Conservation (phyloP, 768 basidiomycete genomes). For the Trametes coccinea region DNA sequence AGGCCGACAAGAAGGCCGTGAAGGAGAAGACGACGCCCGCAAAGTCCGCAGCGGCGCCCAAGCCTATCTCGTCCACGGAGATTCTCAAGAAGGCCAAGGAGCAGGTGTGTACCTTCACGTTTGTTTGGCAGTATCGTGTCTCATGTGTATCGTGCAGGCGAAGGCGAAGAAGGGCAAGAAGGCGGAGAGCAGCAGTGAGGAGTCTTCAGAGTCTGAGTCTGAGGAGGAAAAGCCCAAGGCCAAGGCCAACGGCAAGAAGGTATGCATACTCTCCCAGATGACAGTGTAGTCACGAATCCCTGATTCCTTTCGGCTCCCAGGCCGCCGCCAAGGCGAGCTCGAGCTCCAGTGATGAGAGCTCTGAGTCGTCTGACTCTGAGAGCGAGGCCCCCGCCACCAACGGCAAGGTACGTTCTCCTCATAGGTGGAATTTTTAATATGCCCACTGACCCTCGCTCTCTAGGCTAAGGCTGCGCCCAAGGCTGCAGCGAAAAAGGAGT, state of each 20-base stretch:
- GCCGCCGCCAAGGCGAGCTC: conserved; percentile 16
- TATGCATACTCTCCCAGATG: conserved; percentile 12
- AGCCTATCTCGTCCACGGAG: conserved; percentile 42
- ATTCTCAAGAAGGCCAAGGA: conserved; percentile 43
- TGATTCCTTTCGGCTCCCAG: not conserved
- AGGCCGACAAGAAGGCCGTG: conserved; percentile 35
- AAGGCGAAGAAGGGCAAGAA: conserved; percentile 25
- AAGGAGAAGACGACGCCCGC: conserved; percentile 33
- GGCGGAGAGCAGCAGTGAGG: conserved; percentile 28
- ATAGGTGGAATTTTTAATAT: not conserved
- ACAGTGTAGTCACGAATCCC: too few species aligned
- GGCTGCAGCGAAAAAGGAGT: conserved; percentile 6
- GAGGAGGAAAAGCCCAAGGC: conserved; percentile 37
- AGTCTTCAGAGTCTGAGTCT: conserved; percentile 34
- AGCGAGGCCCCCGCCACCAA: conserved; percentile 23
- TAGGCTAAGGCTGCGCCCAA: conserved; percentile 20
- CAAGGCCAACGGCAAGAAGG: conserved; percentile 39
- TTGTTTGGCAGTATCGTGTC: not conserved
- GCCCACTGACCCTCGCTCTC: not conserved
- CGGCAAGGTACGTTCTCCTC: conserved; percentile 20
- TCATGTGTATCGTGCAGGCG: conserved; percentile 7
- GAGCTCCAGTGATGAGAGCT: conserved; percentile 1
- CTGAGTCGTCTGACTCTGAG: conserved; percentile 21
- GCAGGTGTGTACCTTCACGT: conserved; percentile 4
- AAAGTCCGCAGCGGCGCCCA: conserved; percentile 28